Evolutionary conservation across 805 yeast genomes (phyloP), one percentile per base, ranked within the genome.

Genomic region (Dipodascus geniculatus): DNA sequence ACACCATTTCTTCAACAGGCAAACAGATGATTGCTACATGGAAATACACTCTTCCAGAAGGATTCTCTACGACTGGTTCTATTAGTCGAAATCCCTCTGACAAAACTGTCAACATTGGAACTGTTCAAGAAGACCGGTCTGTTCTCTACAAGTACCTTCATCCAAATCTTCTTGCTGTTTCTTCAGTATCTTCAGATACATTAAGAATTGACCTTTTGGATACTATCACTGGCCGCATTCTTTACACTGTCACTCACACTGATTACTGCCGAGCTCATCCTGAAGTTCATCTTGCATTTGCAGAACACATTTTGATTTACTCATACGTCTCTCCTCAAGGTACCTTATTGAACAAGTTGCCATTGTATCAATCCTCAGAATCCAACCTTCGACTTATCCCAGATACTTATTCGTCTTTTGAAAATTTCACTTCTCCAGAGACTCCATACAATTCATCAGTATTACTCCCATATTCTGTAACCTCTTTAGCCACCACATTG

Each of bases 251-350:
- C 2, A 63, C 63, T 3, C 79, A 77, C 54, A 73, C 69, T 24
- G 69, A 66, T 22, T 74, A 72, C 3, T 63, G 73, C 8, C 74
- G 71, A 51, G 64, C 74, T 2, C 72, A 72, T 9, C 66, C 67
- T 8, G 68, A 72, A 8, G 64, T 87, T 24, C 69, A 75, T 22
- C 61, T 87, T 23, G 72, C 81, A 0, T 77, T 81, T 66, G 93
- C 88, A 50, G 98, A 91, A 64, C 81, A 90, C 68, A 91, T 93
- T 86, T 71, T 88, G 17, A 74, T 87, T 9, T 83, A 85, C 63
- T 72, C 90, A 0, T 83, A 80, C 60, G 44, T 38, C 19, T 38
- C 44, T n/a, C 44, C 44, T 4, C 44, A 38, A 38, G 44, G 44
- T n/a, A 38, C 44, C 14, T 4, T 38, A 3, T 17, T 38, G 20